phyloP scores from a whole-genome alignment of 805 yeast genomes.

The Yarrowia sp. region DNA sequence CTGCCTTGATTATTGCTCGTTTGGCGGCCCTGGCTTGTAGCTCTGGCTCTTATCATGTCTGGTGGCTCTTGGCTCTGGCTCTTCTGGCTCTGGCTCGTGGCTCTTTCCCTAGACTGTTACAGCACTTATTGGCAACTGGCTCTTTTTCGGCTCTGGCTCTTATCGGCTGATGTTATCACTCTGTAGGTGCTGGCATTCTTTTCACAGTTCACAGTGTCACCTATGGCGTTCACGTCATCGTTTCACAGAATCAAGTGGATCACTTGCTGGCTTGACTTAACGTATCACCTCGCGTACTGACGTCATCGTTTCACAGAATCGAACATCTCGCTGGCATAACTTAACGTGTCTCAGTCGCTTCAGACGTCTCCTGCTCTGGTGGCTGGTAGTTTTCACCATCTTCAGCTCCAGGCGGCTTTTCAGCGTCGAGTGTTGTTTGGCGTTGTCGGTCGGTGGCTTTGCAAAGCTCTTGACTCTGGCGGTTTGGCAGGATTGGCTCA shows the following conservation, averaged over 20 bases:
- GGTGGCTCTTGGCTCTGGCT: not conserved
- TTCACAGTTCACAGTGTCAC: conserved; percentile 3
- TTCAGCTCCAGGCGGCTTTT: conserved; percentile 5
- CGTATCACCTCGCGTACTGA: not conserved
- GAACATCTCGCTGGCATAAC: not conserved
- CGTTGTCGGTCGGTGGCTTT: conserved; percentile 1
- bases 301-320: conserved; percentile 4
- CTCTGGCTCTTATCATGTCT: too few relatives aligned
- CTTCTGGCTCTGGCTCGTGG: not conserved
- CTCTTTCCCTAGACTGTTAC: not conserved
- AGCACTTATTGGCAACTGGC: not conserved
- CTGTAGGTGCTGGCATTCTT: conserved; percentile 1
- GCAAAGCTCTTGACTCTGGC: not conserved
- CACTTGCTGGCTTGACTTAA: not conserved
- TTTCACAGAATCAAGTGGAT: not conserved
- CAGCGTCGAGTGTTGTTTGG: not conserved
- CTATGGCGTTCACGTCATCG: not conserved
- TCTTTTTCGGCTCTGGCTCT: not conserved
- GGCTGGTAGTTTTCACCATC: not conserved
- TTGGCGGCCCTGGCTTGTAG: too few relatives aligned
- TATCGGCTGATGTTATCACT: not conserved
- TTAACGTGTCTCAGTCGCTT: not conserved
- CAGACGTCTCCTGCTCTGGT: not conserved
- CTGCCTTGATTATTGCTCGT: not conserved
- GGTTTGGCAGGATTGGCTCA: not conserved